Evolutionary conservation across 352 stramenopile genomes (phyloP), one percentile per base, ranked within the genome.

Genomic region (Phytophthora hibernalis): DNA sequence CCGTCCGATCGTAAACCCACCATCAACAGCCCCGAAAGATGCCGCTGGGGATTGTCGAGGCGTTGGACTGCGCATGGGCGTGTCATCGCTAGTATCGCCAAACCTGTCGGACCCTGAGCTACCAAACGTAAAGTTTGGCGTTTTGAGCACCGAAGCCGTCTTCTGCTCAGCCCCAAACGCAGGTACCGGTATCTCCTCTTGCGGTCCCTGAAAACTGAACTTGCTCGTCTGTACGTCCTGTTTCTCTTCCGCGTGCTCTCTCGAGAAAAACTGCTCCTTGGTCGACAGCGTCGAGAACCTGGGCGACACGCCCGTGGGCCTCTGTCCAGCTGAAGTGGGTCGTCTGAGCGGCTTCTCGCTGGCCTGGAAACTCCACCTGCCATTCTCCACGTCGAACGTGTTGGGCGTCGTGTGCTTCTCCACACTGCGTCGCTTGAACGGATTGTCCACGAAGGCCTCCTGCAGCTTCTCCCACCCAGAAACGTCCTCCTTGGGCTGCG

Each of bases 91-190:
- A 21, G 69, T 47, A 3, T 57, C 54, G 18, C 13, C 40, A 48
- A 42, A 61, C 11, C 12, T 33, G 18, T 43, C 21, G 1, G 26
- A 26, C 10, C 21, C 51, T 31, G 60, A 6, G 2, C 33, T 60
- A 40, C 54, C 58, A 71, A 76, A 79, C 9, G 63, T 68, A 33
- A 74, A 79, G 33, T 59, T 18, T n/a, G 54, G 47, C n/a, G 52
- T 54, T 16, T 55, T 60, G 4, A 38, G n/a, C 30, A 22, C 9
- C 16, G 33, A 22, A 15, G 44, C 8, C 5, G 21, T 37, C 12
- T n/a, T 54, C 16, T 60, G 47, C 61, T 65, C 44, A 1, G n/a
- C 15, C 8, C n/a, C 6, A 20, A 70, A 64, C 13, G 9, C 48
- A 3, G 56, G 42, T 11, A 50, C 54, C 38, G 56, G 42, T 11